A percentile compares a stretch with the other conserved stretches of the same genome.
Conservation (phyloP, 2,329 filamentous ascomycete genomes). For the Talaromyces pinophilus region DNA sequence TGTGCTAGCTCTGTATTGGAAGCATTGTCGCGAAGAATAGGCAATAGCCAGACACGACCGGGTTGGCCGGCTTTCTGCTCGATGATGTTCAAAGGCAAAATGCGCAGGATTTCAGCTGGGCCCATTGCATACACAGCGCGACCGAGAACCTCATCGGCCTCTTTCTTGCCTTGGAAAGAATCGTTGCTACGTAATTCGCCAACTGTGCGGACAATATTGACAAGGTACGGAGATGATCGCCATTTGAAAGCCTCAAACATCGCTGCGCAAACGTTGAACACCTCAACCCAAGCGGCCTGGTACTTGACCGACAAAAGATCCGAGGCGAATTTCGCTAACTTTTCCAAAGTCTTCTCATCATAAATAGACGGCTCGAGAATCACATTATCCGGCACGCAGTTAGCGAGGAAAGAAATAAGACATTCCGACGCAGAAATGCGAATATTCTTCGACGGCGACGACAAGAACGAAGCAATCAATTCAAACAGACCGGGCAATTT, state of each 20-base stretch:
- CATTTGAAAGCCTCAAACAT: constrained; percentile 82
- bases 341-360: constrained; percentile 86
- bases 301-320: constrained; percentile 84
- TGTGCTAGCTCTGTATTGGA: constrained; percentile 84
- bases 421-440: constrained; percentile 93
- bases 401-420: constrained; percentile 86
- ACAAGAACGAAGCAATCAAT: constrained; percentile 77
- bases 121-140: constrained; percentile 89
- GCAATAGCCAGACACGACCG: constrained; percentile 91
- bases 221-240: constrained; percentile 77
- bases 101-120: constrained; percentile 75
- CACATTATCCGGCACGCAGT: constrained; percentile 80
- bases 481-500: constrained; percentile 83
- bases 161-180: constrained; percentile 89
- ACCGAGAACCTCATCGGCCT: constrained; percentile 86
- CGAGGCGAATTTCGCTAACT: constrained; percentile 69
- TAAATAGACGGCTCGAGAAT: constrained; percentile 87
- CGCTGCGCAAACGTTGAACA: constrained; percentile 82
- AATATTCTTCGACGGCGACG: constrained; percentile 88
- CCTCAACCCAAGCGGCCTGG: constrained; percentile 91
- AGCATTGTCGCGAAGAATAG: constrained; percentile 83
- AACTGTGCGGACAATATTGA: constrained; percentile 72
- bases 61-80: constrained; percentile 74
- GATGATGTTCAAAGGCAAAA: constrained; percentile 82
- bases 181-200: constrained; percentile 86